Conservation (phyloP, 1,284 basidiomycete species). For the Fistulinella cinereoalba region DNA sequence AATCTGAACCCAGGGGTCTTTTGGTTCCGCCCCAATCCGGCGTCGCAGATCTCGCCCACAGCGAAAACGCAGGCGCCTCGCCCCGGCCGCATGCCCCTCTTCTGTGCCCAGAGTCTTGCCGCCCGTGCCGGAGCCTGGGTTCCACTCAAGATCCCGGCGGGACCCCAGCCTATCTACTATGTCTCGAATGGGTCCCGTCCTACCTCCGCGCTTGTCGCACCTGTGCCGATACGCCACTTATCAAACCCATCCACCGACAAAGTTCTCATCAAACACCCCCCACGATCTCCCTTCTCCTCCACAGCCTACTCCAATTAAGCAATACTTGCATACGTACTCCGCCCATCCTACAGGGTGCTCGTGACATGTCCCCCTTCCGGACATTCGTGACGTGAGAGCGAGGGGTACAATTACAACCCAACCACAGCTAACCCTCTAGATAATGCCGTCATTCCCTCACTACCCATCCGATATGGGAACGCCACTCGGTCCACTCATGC, state of each 20-base stretch:
- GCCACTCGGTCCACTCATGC: slow-evolving; percentile 34
- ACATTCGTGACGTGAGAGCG: slow-evolving; percentile 22
- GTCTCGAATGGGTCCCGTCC: slow-evolving; percentile 24
- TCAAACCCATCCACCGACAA: slow-evolving; percentile 26
- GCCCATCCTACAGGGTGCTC: not conserved
- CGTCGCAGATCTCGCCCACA: too few species aligned
- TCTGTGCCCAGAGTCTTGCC: too few species aligned
- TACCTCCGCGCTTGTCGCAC: slow-evolving; percentile 35
- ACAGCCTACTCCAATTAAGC: not conserved
- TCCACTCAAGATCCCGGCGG: slow-evolving; percentile 6
- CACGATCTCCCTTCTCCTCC: slow-evolving; percentile 1
- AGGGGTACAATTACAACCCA: slow-evolving; percentile 18
- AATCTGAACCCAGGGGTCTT: slow-evolving; percentile 18
- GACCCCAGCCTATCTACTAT: slow-evolving; percentile 24
- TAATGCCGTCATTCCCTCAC: slow-evolving; percentile 23
- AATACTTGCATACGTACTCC: slow-evolving; percentile 4
- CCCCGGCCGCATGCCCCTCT: slow-evolving; percentile 4
- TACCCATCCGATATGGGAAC: slow-evolving; percentile 22
- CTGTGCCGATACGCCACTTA: slow-evolving; percentile 26
- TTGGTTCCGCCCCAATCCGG: slow-evolving; percentile 17
- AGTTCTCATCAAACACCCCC: slow-evolving; percentile 8
- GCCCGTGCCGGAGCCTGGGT: slow-evolving; percentile 20
- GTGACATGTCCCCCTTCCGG: slow-evolving; percentile 4
- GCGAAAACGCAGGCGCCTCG: slow-evolving; percentile 1
- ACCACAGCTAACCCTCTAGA: slow-evolving; percentile 4